Evolutionary conservation across 129 eudicot species (phyloP).

Genomic region (sunflower (Helianthus annuus)): DNA sequence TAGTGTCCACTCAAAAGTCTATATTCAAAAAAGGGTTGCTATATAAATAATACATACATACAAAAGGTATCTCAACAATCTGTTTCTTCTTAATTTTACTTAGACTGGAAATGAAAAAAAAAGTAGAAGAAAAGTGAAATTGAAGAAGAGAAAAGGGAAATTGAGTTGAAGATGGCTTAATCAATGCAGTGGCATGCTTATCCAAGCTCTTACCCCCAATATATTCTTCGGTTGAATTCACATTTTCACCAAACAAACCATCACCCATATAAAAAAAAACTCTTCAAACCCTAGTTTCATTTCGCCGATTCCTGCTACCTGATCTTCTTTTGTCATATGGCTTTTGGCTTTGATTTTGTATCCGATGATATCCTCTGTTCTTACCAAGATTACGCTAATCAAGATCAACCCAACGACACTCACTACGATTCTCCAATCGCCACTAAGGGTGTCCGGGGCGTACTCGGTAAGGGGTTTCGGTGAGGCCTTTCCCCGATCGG

Average conservation of each 20-base stretch:
- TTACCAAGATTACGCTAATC: slow-evolving; percentile 73
- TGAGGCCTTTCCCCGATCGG: too few species aligned
- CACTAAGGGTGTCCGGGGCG: too few species aligned
- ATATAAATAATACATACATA: too few species aligned
- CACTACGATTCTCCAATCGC: slow-evolving; percentile 58
- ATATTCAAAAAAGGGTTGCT: too few species aligned
- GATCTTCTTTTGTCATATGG: slow-evolving; percentile 44
- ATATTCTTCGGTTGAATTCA: slow-evolving; percentile 22
- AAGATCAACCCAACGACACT: slow-evolving; percentile 50
- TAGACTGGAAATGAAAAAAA: too few species aligned
- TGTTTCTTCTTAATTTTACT: too few species aligned
- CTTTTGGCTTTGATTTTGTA: slow-evolving; percentile 84
- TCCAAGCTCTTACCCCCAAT: slow-evolving; percentile 27
- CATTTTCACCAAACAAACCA: slow-evolving; percentile 3
- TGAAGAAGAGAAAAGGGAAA: background rate
- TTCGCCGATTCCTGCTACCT: too few species aligned
- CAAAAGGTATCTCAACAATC: too few species aligned
- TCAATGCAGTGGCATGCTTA: slow-evolving; percentile 3
- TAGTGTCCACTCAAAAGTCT: too few species aligned
- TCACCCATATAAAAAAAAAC: too few species aligned
- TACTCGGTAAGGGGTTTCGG: too few species aligned
- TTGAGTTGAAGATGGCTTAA: background rate
- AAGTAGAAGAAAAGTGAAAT: too few species aligned
- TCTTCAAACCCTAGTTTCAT: slow-evolving; percentile 29
- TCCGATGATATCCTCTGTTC: slow-evolving; percentile 90